Evolutionary conservation across 257 asterid genomes (phyloP), one percentile per base, ranked within the genome.

Genomic region (Petunia secreta): DNA sequence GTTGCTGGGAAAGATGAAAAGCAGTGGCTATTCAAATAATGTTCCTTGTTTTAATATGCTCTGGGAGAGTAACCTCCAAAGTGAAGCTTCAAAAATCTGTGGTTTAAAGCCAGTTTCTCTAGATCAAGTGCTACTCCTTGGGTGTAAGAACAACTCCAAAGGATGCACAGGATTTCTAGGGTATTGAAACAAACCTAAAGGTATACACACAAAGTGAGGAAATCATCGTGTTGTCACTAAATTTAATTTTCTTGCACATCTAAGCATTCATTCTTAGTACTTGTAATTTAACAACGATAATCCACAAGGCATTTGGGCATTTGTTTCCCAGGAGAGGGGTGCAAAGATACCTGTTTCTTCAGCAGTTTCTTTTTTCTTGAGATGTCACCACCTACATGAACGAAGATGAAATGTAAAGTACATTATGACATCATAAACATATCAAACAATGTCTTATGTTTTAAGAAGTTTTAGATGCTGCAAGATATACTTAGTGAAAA

Each of bases 341-440:
- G 46, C 34, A 50, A 81, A 53, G 25, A 78, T 53, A 93, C 98
- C 98, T 95, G 98, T 89, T 96, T 96, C 66, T 79, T 86, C 79
- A 96, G 93, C 90, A 96, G 85, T 88, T 96, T 96, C 95, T 96
- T 96, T 88, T 96, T 96, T 77, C 99, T 88, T 1, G 97, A 58
- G 84, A 96, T 94, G 84, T 96, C 99, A 67, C 99, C 99, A 83
- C 99, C 99, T 94, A 81, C 77, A 89, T 1, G 74, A 76, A 65
- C 37, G 39, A 83, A 65, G 77, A 50, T 39, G 63, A 60, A 75
- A 74, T 11, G 44, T 7, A 39, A 77, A 37, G 40, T 34, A 13
- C 41, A 79, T 8, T 50, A 75, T 34, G 60, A 62, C 55, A 74
- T 14, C 38, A 64, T n/a, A 38, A 13, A 68, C 53, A 41, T 83